Conservation (phyloP, 2,329 filamentous ascomycete species). For the Elsinoe fawcettii region DNA sequence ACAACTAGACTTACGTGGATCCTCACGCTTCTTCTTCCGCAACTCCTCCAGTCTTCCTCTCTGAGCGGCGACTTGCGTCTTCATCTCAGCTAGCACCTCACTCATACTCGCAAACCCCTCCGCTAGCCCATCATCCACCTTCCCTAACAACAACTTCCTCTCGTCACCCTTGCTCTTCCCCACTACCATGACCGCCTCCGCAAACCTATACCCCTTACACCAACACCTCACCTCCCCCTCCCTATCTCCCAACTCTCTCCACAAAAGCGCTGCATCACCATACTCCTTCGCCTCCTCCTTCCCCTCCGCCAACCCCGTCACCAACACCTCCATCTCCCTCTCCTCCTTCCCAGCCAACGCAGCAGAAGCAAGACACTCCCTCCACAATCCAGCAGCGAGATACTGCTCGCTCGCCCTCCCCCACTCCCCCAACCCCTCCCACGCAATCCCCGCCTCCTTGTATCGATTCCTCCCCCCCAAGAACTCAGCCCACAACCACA, state of each 20-base stretch:
- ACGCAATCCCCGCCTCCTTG: constrained; percentile 78
- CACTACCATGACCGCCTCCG: constrained; percentile 76
- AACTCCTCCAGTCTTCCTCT: constrained; percentile 79
- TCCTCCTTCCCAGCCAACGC: constrained; percentile 57
- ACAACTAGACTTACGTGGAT: constrained; percentile 47
- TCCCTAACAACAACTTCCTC: constrained; percentile 54
- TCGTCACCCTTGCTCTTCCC: constrained; percentile 43
- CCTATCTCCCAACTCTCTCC: constrained; percentile 68
- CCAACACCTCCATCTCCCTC: constrained; percentile 58
- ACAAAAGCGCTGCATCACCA: constrained; percentile 66
- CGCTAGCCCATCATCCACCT: constrained; percentile 66
- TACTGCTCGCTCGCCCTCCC: constrained; percentile 72
- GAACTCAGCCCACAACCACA: constrained; percentile 68
- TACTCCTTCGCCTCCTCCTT: constrained; percentile 81
- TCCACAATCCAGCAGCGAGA: constrained; percentile 78
- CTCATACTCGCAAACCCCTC: constrained; percentile 77
- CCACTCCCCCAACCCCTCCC: constrained; percentile 76
- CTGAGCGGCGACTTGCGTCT: constrained; percentile 72
- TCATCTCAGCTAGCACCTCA: constrained; percentile 90
- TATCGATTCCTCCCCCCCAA: constrained; percentile 68
- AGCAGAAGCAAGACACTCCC: constrained; percentile 77
- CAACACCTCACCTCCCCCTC: constrained; percentile 64
- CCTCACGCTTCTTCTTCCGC: constrained; percentile 68
- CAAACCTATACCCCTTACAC: constrained; percentile 81
- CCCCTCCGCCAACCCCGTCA: constrained; percentile 66